A percentile compares a stretch with the other conserved stretches of the same genome.
Conservation (phyloP, 2,329 filamentous ascomycete species). For the Hymenoscyphus infarciens region DNA sequence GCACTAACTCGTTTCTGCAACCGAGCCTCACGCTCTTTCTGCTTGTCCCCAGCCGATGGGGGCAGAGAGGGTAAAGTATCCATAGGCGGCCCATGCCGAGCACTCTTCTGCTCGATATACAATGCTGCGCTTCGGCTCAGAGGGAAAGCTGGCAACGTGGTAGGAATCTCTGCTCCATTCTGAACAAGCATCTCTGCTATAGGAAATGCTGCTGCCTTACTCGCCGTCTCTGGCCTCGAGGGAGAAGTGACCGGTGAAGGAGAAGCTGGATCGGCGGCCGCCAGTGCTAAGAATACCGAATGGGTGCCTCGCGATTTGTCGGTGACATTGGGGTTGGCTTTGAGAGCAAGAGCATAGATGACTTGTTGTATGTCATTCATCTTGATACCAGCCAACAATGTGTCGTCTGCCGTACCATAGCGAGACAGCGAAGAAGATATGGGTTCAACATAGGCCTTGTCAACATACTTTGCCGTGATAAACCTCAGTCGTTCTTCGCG, state of each 20-base stretch:
- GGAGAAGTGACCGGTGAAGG: constrained; percentile 51
- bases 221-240: constrained; percentile 39
- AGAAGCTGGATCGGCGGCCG: constrained; percentile 84
- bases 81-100: constrained; percentile 40
- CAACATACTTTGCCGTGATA: constrained; percentile 92
- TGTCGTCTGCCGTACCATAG: constrained; percentile 79
- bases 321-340: constrained; percentile 79
- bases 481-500: constrained; percentile 90
- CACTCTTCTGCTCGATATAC: constrained; percentile 78
- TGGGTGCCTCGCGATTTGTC: constrained; percentile 88
- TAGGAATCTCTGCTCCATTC: constrained; percentile 86
- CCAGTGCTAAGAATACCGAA: constrained; percentile 84
- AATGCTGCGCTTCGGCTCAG: constrained; percentile 74
- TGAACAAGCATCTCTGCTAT: constrained; percentile 89
- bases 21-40: constrained; percentile 63
- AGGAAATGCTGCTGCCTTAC: constrained; percentile 68
- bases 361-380: constrained; percentile 93
- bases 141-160: constrained; percentile 72
- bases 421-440: constrained; percentile 72
- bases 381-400: constrained; percentile 87
- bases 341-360: constrained; percentile 81
- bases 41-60: constrained; percentile 48
- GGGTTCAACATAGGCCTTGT: constrained; percentile 75
- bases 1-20: constrained; percentile 78
- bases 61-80: constrained; percentile 64